phyloP scores from a whole-genome alignment of 1,284 basidiomycete genomes.

The Irpex sp. region DNA sequence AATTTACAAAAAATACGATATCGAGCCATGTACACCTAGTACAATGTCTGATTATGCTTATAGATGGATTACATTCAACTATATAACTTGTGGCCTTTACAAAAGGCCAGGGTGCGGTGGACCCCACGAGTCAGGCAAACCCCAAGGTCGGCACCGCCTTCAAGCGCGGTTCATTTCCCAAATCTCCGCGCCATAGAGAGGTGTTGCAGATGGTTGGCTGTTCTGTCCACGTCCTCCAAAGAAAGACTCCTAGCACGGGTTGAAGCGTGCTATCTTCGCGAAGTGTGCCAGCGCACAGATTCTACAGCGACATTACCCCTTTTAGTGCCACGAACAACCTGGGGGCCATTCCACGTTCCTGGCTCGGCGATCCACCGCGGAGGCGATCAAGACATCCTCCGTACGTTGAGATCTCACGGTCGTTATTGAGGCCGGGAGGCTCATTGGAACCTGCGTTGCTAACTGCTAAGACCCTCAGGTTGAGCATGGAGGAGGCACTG shows the following conservation, averaged over 20 bases:
- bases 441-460: not conserved
- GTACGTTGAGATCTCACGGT: not conserved
- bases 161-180: not conserved
- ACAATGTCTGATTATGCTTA: not conserved
- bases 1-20: not conserved
- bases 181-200: not conserved
- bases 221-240: not conserved
- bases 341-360: not conserved
- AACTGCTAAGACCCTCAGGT: not conserved
- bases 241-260: not conserved
- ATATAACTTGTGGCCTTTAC: not conserved
- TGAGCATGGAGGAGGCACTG: too few relatives aligned
- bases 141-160: not conserved
- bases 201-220: not conserved
- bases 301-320: not conserved
- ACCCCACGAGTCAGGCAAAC: not conserved
- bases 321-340: not conserved
- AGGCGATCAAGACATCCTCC: not conserved
- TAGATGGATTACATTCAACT: not conserved
- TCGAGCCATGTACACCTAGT: not conserved
- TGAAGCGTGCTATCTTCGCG: not conserved
- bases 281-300: not conserved
- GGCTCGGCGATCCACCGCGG: not conserved
- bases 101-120: not conserved
- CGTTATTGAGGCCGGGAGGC: not conserved